Base-by-base conservation (phyloP, 352 stramenopile species). In the Phytopythium boreale region DNA sequence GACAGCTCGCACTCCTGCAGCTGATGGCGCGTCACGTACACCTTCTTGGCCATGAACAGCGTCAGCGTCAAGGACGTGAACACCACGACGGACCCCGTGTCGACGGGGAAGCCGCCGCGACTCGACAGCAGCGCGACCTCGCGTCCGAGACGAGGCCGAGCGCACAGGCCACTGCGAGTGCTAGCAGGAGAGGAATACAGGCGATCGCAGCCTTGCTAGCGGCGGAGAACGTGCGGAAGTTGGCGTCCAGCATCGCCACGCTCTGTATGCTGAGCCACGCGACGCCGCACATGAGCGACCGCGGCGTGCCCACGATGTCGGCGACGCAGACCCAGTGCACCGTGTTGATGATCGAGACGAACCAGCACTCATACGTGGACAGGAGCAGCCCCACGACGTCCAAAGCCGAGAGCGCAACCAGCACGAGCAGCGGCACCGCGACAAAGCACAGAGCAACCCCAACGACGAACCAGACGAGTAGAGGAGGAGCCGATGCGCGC, bases 1-100 rank as follows among this genome's bases (percentile, higher is more conserved):
- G 31, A 37, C 31, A 59, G 52, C 52, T 59, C 52, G 29, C 41
- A 43, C 20, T 63, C 39, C 44, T 53, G 59, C 7, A 56, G 11
- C 17, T 43, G 62, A 17, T 56, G 65, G 27, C 50, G 37, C 31
- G 64, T 69, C 39, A 59, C 39, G 34, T 64, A 67, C 4, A 56
- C 66, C 37, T 71, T 73, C 44, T 74, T 74, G 31, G 55, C 49
- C 55, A 77, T 68, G 57, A 77, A 77, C 22, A 74, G 53, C 12
- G 62, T 51, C n/a, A 77, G 58, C 15, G 66, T 77, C 26, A 59
- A 68, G 1, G 70, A 61, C 9, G 63, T 63, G 58, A 72, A 77
- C 12, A 56, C 61, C 52, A 77, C 63, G 22, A 74, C 41, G n/a
- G 72, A 68, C 4, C 56, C 51, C 39, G 66, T 69, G 7, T 68